Base-by-base conservation (phyloP, 2,329 filamentous ascomycete species). In the Nothophoma quercina region DNA sequence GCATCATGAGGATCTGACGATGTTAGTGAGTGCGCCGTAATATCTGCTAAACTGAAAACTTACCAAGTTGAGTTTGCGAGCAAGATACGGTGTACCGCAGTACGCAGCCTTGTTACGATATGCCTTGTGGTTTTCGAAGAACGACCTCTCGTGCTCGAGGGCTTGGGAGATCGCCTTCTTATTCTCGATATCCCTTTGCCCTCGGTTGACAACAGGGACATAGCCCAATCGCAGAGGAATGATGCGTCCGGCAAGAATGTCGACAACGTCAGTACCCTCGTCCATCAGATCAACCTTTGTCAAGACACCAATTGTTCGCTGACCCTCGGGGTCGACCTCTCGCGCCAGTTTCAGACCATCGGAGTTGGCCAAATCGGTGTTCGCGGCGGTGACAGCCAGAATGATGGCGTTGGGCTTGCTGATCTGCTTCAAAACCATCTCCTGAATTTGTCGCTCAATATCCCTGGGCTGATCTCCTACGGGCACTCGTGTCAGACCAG, bases 201-300 rank as follows among this genome's bases (percentile, higher is more conserved):
- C 95, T 79, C 95, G 86, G 82, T 99, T 99, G 73, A 99, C 95
- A 15, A 99, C 95, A 15, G 95, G 95, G 18, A 99, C 91, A 72
- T 99, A 99, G 65, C 95, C 95, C 64, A 99, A 80, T 58, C 95
- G 87, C 65, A 99, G 81, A 30, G 95, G 95, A 74, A 99, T 99
- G 75, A 99, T 96, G 69, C 95, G 89, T 55, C 96, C 96, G 61
- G 95, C 96, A 69, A 99, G 83, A 80, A 99, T 99, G 77, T 99
- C 95, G 63, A 99, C 93, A 33, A 98, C 95, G 71, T 99, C 95
- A 45, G 95, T 99, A 48, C 95, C 95, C 21, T 96, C 91, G 75
- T 99, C 95, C 95, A 99, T 99, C 72, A 99, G 79, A 79, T 99
- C 95, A 56, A 99, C 93, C 83, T 99, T 99, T 66, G 93, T 98